Conservation (phyloP, 2,329 filamentous ascomycete species). For the Arthrobotrys musiformis region DNA sequence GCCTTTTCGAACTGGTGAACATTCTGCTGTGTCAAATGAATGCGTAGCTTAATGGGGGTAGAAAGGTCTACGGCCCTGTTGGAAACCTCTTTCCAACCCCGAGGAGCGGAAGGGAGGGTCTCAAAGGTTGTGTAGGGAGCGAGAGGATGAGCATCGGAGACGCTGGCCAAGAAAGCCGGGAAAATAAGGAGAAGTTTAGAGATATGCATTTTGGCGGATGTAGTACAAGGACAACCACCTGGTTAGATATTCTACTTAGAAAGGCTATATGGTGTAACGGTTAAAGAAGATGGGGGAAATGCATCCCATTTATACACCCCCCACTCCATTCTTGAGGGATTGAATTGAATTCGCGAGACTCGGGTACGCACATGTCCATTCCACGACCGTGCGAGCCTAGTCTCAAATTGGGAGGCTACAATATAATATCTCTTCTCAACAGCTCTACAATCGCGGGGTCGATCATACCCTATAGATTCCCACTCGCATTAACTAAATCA, state of each 20-base stretch:
- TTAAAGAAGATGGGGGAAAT: background rate
- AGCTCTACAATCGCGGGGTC: background rate
- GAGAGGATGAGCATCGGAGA: constrained; percentile 38
- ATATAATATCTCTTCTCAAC: background rate
- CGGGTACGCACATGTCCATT: background rate
- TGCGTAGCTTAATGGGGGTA: constrained; percentile 63
- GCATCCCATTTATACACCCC: constrained; percentile 31
- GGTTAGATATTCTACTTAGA: background rate
- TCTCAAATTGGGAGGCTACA: constrained; percentile 21
- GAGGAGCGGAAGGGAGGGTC: constrained; percentile 15
- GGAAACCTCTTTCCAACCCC: constrained; percentile 25
- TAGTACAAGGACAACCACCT: background rate
- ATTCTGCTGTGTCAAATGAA: constrained; percentile 59
- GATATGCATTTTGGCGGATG: constrained; percentile 33
- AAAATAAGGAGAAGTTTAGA: constrained; percentile 23
- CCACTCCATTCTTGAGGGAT: background rate
- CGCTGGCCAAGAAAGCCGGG: constrained; percentile 20
- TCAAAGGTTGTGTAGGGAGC: constrained; percentile 34
- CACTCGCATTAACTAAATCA: background rate
- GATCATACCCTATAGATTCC: background rate
- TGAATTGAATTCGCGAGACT: background rate
- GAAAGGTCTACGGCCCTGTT: constrained; percentile 60
- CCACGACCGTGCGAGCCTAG: background rate
- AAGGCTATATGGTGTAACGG: background rate
- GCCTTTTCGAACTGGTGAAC: constrained; percentile 60